A percentile compares a stretch with the other conserved stretches of the same genome.
phyloP scores from a whole-genome alignment of 2,329 filamentous ascomycete genomes.

The Fusarium vanettenii region DNA sequence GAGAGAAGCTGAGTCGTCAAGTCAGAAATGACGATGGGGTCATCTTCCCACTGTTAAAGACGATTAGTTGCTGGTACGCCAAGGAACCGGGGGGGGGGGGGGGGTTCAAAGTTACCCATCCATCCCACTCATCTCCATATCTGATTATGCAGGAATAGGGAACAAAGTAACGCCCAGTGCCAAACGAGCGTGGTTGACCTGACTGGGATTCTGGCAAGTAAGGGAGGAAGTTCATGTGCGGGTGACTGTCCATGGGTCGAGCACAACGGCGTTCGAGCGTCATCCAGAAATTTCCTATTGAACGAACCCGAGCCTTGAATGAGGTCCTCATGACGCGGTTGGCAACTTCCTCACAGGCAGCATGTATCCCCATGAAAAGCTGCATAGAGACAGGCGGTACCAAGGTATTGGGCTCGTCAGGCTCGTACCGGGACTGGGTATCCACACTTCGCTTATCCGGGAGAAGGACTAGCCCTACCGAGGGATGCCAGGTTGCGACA shows the following conservation, averaged over 20 bases:
- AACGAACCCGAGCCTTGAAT: background rate
- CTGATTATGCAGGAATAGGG: background rate
- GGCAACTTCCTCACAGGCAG: background rate
- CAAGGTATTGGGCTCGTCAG: background rate
- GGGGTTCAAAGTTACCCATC: background rate
- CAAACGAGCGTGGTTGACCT: background rate
- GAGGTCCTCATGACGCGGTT: background rate
- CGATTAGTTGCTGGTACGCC: background rate
- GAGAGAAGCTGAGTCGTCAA: background rate
- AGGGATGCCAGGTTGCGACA: background rate
- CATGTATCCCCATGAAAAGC: background rate
- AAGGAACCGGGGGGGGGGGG: no score
- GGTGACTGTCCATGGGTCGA: background rate
- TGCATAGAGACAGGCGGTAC: background rate
- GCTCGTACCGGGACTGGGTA: background rate
- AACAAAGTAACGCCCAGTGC: background rate
- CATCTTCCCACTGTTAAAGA: background rate
- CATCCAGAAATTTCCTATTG: background rate
- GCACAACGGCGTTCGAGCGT: conserved; percentile 8
- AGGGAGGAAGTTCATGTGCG: background rate
- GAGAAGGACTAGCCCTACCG: background rate
- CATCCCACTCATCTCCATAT: background rate
- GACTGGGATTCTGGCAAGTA: background rate
- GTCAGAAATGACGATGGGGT: background rate
- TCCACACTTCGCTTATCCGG: background rate